Percentiles rank a stretch among this genome's conserved stretches.
These are phyloP conservation scores for Vitellaria paradoxa DNA, from an alignment of 179 eudicot species.

Conservation along the genomic window DNA sequence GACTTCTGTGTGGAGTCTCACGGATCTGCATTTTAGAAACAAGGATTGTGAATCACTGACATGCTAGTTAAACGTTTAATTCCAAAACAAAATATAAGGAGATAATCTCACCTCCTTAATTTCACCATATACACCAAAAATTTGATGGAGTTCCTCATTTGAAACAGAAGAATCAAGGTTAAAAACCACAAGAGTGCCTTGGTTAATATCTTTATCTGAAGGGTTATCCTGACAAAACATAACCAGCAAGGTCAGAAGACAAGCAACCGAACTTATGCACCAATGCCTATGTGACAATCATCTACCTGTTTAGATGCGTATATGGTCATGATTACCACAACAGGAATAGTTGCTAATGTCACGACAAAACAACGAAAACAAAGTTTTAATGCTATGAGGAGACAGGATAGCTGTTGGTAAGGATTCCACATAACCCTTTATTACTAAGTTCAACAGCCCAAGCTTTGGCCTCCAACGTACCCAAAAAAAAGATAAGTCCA, in stretches of 20 bases:
- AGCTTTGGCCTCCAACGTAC: too few species aligned
- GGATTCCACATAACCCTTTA: too few species aligned
- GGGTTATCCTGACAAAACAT: conserved; percentile 44
- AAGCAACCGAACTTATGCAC: conserved; percentile 1
- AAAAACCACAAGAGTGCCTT: conserved; percentile 49
- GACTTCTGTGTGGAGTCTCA: conserved; percentile 42
- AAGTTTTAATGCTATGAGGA: neutral
- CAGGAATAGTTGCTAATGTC: neutral
- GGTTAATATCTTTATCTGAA: conserved; percentile 53
- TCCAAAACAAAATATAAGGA: neutral
- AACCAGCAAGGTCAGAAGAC: neutral
- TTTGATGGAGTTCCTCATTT: conserved; percentile 46
- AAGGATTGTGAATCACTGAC: conserved; percentile 10
- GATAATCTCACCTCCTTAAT: conserved; percentile 52
- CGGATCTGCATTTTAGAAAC: conserved; percentile 43
- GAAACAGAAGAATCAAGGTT: conserved; percentile 61
- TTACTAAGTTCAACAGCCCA: too few species aligned
- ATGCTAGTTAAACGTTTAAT: neutral
- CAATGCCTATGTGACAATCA: neutral
- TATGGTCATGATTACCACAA: neutral
- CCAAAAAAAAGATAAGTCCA: too few species aligned
- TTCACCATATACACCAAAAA: conserved; percentile 68
- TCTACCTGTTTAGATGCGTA: neutral
- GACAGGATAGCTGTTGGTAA: too few species aligned
- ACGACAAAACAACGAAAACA: neutral